phyloP scores from a whole-genome alignment of 305 asterid genomes.

The Petunia hybrid region DNA sequence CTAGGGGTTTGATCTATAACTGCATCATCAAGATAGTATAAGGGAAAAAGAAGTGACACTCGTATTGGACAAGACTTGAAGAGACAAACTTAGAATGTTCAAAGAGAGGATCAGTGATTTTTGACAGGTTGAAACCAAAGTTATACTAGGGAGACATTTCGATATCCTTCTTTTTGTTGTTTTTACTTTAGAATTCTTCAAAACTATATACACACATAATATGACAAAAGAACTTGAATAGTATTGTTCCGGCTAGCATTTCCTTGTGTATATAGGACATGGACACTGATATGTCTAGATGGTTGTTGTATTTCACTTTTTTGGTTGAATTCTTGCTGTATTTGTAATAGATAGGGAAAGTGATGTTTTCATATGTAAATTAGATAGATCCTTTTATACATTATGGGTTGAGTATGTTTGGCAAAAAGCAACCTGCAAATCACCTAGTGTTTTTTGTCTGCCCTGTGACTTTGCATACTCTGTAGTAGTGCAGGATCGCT shows the following conservation, averaged over 20 bases:
- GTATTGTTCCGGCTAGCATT: not conserved
- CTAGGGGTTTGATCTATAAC: not conserved
- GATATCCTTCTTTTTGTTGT: not conserved
- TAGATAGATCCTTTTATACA: not conserved
- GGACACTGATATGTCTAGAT: constrained; percentile 21
- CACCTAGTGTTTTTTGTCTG: too few relatives aligned
- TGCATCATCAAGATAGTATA: not conserved
- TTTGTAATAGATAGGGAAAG: not conserved
- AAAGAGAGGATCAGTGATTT: not conserved
- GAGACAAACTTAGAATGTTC: not conserved
- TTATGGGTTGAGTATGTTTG: not conserved
- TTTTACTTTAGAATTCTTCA: not conserved
- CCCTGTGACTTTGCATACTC: too few relatives aligned
- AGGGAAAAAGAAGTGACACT: not conserved
- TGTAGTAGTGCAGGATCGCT: too few relatives aligned
- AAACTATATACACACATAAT: not conserved
- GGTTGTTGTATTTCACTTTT: not conserved
- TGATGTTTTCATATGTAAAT: not conserved
- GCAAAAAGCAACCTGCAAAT: too few relatives aligned
- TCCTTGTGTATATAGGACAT: not conserved
- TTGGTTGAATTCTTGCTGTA: not conserved
- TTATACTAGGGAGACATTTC: not conserved
- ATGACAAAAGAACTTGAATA: constrained; percentile 6
- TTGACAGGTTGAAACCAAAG: constrained; percentile 23
- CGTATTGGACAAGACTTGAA: not conserved